Conservation (phyloP, 345 rosid genomes). For the Lepidium aucheri region DNA sequence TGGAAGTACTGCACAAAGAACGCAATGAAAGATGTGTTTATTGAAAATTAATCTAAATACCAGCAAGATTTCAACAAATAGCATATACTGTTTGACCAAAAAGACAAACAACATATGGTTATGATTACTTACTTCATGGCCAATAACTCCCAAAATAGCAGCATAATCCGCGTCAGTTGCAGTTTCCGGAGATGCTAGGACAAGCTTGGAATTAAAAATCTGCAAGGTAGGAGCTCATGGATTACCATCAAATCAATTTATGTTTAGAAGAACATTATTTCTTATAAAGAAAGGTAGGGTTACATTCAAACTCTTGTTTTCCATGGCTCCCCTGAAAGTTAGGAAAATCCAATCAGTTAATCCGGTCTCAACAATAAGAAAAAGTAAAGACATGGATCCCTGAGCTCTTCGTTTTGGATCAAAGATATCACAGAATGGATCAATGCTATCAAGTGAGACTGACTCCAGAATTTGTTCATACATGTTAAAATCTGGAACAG, state of each 20-base stretch:
- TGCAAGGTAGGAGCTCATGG: slow-evolving; percentile 29
- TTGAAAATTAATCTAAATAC: not conserved
- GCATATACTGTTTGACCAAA: not conserved
- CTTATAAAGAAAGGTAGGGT: not conserved
- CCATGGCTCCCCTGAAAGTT: slow-evolving; percentile 97
- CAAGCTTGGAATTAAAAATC: slow-evolving; percentile 97
- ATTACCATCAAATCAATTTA: slow-evolving; percentile 6
- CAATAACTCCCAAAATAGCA: slow-evolving; percentile 95
- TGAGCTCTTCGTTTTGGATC: not conserved
- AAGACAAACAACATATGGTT: not conserved
- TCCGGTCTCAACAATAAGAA: not conserved
- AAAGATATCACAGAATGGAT: not conserved
- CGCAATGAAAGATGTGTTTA: slow-evolving; percentile 21
- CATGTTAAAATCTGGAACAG: slow-evolving; percentile 98
- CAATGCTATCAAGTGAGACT: not conserved
- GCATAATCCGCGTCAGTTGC: slow-evolving; percentile 95
- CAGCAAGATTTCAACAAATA: not conserved
- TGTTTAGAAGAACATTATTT: not conserved
- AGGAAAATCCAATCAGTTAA: slow-evolving; percentile 10
- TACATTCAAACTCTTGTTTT: slow-evolving; percentile 98
- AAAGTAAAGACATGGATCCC: not conserved
- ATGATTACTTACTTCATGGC: slow-evolving; percentile 73
- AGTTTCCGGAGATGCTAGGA: slow-evolving; percentile 96
- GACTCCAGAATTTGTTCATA: slow-evolving; percentile 29
- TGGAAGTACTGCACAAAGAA: slow-evolving; percentile 81